Evolutionary conservation across 2,329 filamentous ascomycete species (phyloP).

Genomic region (Aspergillaceae sp.): DNA sequence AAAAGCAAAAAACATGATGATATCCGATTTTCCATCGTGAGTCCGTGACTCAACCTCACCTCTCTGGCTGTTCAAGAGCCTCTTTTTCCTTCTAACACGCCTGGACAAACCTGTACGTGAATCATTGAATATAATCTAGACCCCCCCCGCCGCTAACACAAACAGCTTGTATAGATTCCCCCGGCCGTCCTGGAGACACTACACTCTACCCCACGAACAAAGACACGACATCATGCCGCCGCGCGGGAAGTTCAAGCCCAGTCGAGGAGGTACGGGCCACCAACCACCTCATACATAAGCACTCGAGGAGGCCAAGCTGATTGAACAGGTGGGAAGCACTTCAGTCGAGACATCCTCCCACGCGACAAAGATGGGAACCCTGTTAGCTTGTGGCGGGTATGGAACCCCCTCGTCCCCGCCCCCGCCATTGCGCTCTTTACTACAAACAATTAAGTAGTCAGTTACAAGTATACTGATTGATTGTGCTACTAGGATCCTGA

Average conservation of each 20-base stretch:
- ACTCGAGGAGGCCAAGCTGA: background rate
- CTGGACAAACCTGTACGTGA: too few relatives aligned
- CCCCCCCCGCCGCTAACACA: too few relatives aligned
- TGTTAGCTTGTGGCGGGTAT: conserved; percentile 75
- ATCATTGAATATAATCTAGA: too few relatives aligned
- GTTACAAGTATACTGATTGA: background rate
- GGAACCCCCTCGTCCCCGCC: conserved; percentile 15
- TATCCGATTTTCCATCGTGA: too few relatives aligned
- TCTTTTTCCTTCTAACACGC: too few relatives aligned
- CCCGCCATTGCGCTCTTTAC: too few relatives aligned
- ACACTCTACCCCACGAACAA: too few relatives aligned
- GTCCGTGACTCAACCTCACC: too few relatives aligned
- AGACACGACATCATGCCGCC: conserved; percentile 29
- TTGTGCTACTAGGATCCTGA: conserved; percentile 23
- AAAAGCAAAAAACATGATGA: too few relatives aligned
- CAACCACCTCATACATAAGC: background rate
- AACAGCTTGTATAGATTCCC: background rate
- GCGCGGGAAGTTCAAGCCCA: conserved; percentile 89
- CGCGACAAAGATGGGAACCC: conserved; percentile 83
- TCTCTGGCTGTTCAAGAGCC: too few relatives aligned
- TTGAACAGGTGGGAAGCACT: conserved; percentile 76
- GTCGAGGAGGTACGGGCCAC: conserved; percentile 65
- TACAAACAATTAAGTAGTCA: background rate
- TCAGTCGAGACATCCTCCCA: conserved; percentile 82
- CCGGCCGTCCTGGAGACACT: too few relatives aligned